phyloP scores from a whole-genome alignment of 306 rosid species.

The Acacia melanoxylon region DNA sequence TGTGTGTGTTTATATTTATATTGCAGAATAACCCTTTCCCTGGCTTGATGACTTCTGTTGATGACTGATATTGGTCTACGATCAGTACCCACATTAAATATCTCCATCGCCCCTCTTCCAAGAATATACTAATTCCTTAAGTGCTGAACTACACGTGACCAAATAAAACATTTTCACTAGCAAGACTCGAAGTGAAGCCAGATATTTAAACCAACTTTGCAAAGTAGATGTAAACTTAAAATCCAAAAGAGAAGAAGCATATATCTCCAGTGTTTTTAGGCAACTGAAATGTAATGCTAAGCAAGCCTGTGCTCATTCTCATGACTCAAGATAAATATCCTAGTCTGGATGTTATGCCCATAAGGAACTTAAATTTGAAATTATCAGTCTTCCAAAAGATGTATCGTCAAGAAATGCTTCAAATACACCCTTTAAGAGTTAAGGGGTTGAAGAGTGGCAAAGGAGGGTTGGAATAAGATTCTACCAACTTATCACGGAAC shows the following conservation, averaged over 20 bases:
- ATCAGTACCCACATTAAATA: neutral
- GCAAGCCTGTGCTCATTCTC: neutral
- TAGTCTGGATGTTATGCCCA: neutral
- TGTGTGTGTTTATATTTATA: neutral
- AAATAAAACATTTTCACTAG: slow-evolving; percentile 8
- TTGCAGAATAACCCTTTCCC: neutral
- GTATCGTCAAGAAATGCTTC: neutral
- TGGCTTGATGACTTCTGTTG: neutral
- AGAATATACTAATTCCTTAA: neutral
- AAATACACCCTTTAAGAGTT: neutral
- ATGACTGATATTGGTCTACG: neutral
- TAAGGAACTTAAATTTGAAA: neutral
- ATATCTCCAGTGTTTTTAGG: slow-evolving; percentile 3
- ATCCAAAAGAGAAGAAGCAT: neutral
- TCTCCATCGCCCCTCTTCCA: neutral
- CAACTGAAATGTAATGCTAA: neutral
- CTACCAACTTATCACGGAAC: neutral
- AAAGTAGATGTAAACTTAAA: slow-evolving; percentile 15
- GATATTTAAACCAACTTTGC: neutral
- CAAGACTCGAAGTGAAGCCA: neutral
- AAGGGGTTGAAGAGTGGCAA: neutral
- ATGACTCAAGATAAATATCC: neutral
- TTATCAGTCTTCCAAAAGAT: neutral
- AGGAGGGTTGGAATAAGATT: neutral
- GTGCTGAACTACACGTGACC: neutral